These are phyloP conservation scores for Pyrenochaeta sp. DNA, from an alignment of 2,329 filamentous ascomycete species.

Conservation along the genomic window DNA sequence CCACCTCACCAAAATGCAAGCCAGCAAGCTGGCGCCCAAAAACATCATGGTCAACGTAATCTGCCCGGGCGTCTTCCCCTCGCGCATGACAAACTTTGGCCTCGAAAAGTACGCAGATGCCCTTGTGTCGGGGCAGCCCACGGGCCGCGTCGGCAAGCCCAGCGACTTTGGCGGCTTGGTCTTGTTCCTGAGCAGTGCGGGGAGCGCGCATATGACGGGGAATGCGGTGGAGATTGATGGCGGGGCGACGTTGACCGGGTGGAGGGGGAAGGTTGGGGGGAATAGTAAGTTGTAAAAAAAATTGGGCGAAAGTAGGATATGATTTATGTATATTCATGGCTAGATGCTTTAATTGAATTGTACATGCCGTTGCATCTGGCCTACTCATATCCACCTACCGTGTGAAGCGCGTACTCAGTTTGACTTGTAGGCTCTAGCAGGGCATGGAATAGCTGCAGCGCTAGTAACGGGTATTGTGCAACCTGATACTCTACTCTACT, in stretches of 20 bases:
- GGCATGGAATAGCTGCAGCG: too few relatives aligned
- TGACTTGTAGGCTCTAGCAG: too few relatives aligned
- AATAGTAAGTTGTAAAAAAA: slow-evolving; percentile 40
- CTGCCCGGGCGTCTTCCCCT: slow-evolving; percentile 59
- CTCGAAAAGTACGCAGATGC: slow-evolving; percentile 59
- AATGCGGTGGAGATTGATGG: slow-evolving; percentile 60
- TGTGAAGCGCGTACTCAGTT: too few relatives aligned
- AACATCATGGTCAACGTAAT: slow-evolving; percentile 62
- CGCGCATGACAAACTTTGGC: slow-evolving; percentile 64
- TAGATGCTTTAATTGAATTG: neutral
- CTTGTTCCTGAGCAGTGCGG: slow-evolving; percentile 54
- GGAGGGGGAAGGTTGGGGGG: slow-evolving; percentile 43
- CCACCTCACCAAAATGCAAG: slow-evolving; percentile 61
- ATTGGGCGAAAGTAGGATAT: neutral
- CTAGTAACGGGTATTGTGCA: too few relatives aligned
- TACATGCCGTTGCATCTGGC: too few relatives aligned
- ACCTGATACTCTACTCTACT: too few relatives aligned
- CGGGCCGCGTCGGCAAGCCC: slow-evolving; percentile 57
- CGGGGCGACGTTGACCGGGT: slow-evolving; percentile 55
- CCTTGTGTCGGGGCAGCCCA: slow-evolving; percentile 57
- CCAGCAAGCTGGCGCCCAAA: slow-evolving; percentile 60
- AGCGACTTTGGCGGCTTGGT: slow-evolving; percentile 58
- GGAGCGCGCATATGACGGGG: slow-evolving; percentile 54
- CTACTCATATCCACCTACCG: too few relatives aligned
- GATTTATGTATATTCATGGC: neutral